A percentile compares a stretch with the other conserved stretches of the same genome.
Conservation (phyloP, 2,329 filamentous ascomycete species). For the Colletotrichum lini region DNA sequence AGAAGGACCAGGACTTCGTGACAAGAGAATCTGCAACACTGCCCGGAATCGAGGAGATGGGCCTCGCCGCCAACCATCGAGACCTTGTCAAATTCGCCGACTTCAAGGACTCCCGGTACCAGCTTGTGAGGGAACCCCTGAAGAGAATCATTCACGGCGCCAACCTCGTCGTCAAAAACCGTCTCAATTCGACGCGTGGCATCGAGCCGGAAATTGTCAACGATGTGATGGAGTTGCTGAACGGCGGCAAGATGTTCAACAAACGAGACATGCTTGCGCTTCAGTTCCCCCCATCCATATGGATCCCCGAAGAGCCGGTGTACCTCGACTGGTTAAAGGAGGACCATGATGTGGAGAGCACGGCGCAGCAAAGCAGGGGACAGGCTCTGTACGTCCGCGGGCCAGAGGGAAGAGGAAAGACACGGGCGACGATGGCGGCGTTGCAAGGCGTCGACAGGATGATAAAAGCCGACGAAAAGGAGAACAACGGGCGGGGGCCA, state of each 20-base stretch:
- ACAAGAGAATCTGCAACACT: constrained; percentile 57
- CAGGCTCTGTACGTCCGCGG: constrained; percentile 58
- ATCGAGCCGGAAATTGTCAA: constrained; percentile 53
- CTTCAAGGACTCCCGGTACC: constrained; percentile 55
- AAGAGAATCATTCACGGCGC: constrained; percentile 56
- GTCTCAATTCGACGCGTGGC: constrained; percentile 54
- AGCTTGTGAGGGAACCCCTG: constrained; percentile 54
- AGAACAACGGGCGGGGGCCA: constrained; percentile 46
- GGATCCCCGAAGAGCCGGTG: constrained; percentile 55
- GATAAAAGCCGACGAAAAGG: constrained; percentile 42
- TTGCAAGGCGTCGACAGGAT: constrained; percentile 54
- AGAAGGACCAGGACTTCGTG: constrained; percentile 56
- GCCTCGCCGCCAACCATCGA: constrained; percentile 55
- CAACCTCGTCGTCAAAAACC: constrained; percentile 53
- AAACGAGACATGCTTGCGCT: constrained; percentile 51
- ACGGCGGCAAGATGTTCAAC: constrained; percentile 51
- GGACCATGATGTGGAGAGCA: constrained; percentile 15
- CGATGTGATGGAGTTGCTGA: constrained; percentile 51
- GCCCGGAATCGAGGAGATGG: constrained; percentile 53
- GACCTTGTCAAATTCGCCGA: constrained; percentile 60
- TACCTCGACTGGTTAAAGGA: constrained; percentile 54
- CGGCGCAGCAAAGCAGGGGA: constrained; percentile 34
- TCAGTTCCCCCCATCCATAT: constrained; percentile 53
- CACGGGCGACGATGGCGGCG: constrained; percentile 56
- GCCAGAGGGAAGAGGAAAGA: constrained; percentile 59